Evolutionary conservation across 2,329 filamentous ascomycete genomes (phyloP).

Genomic region (Fusarium sp.): DNA sequence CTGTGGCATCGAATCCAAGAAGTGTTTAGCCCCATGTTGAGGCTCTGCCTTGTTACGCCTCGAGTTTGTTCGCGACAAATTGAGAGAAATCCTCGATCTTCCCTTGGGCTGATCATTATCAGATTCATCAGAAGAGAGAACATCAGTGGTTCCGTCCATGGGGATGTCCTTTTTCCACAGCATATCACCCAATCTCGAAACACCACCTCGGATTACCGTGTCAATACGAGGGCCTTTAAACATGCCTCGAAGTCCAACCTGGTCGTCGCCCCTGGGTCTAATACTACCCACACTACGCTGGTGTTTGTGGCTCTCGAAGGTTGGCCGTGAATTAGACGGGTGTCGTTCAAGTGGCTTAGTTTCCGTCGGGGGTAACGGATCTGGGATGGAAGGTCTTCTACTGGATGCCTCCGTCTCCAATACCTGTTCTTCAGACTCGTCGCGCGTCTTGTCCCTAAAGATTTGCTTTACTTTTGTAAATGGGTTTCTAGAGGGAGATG

Average conservation of each 20-base stretch:
- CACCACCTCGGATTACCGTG: slow-evolving; percentile 71
- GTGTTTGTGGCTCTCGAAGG: slow-evolving; percentile 60
- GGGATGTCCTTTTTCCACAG: slow-evolving; percentile 64
- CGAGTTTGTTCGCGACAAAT: slow-evolving; percentile 50
- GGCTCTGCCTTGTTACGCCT: slow-evolving; percentile 46
- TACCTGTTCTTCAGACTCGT: slow-evolving; percentile 50
- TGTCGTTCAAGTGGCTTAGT: slow-evolving; percentile 49
- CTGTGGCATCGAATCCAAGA: slow-evolving; percentile 63
- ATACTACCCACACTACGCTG: slow-evolving; percentile 62
- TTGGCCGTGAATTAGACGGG: slow-evolving; percentile 46
- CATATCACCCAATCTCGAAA: slow-evolving; percentile 67
- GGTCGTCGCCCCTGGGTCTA: slow-evolving; percentile 52
- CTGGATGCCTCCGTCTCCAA: slow-evolving; percentile 50
- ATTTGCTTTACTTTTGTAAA: slow-evolving; percentile 66
- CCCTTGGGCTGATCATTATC: slow-evolving; percentile 57
- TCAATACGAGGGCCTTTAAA: slow-evolving; percentile 83
- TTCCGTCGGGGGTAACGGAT: slow-evolving; percentile 38
- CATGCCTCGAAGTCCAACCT: slow-evolving; percentile 66
- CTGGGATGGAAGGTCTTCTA: slow-evolving; percentile 42
- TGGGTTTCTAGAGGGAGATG: slow-evolving; percentile 71
- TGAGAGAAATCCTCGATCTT: slow-evolving; percentile 50
- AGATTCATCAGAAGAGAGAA: slow-evolving; percentile 60
- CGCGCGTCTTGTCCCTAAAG: slow-evolving; percentile 64
- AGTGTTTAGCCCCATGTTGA: slow-evolving; percentile 54
- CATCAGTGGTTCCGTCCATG: slow-evolving; percentile 49